phyloP scores from a whole-genome alignment of 2,329 filamentous ascomycete genomes.

The Scleromitrula shiraiana region DNA sequence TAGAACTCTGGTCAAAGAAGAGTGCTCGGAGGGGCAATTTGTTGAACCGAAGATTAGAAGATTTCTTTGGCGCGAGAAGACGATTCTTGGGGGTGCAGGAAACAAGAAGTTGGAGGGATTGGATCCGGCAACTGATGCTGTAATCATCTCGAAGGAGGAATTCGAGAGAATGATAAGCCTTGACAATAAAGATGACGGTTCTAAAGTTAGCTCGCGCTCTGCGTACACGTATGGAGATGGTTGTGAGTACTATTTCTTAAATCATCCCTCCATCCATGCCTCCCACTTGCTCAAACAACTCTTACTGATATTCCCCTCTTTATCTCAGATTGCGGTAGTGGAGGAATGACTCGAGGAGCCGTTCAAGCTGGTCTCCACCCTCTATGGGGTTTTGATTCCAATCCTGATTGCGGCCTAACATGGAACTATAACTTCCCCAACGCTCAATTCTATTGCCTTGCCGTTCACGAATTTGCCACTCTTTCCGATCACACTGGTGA shows the following conservation, averaged over 20 bases:
- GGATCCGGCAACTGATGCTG: not conserved
- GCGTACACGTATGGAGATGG: too few species aligned
- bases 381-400: conserved; percentile 57
- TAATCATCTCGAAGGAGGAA: not conserved
- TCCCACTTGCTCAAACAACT: too few species aligned
- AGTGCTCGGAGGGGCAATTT: not conserved
- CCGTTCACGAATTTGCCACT: conserved; percentile 43
- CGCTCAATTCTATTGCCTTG: conserved; percentile 39
- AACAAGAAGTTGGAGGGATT: conserved; percentile 10
- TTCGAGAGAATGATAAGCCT: not conserved
- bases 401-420: conserved; percentile 15
- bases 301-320: too few species aligned
- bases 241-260: too few species aligned
- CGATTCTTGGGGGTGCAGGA: conserved; percentile 33
- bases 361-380: conserved; percentile 48
- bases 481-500: not conserved
- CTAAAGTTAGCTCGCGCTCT: too few species aligned
- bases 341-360: conserved; percentile 62
- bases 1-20: not conserved
- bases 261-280: too few species aligned
- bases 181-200: too few species aligned
- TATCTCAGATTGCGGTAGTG: conserved; percentile 64
- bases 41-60: not conserved
- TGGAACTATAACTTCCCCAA: conserved; percentile 24
- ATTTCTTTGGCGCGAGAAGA: conserved; percentile 34